Percentiles rank a stretch among this genome's conserved stretches.
Evolutionary conservation across 257 asterid species (phyloP).

Genomic region (Capsicum chinense): DNA sequence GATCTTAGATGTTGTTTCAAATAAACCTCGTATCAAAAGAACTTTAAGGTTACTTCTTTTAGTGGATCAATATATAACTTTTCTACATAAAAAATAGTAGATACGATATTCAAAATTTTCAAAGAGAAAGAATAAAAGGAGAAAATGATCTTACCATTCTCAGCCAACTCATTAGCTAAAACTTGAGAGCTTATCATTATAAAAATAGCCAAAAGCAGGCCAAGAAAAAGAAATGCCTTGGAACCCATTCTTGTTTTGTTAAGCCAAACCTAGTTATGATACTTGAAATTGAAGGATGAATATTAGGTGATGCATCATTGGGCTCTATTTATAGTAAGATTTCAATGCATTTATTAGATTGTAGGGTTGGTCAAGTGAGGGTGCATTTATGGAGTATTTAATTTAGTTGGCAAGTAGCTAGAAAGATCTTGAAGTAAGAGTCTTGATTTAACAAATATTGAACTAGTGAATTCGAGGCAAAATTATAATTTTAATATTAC

Average conservation of each 20-base stretch:
- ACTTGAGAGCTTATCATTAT: constrained; percentile 13
- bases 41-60: not conserved
- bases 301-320: not conserved
- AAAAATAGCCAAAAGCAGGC: not conserved
- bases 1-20: too few relatives aligned
- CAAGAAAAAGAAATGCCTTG: not conserved
- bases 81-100: not conserved
- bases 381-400: not conserved
- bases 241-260: not conserved
- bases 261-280: not conserved
- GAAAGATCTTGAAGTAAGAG: too few relatives aligned
- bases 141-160: not conserved
- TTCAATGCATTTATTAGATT: not conserved
- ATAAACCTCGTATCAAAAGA: too few relatives aligned
- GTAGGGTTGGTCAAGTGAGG: not conserved
- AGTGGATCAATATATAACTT: not conserved
- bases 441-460: too few relatives aligned
- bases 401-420: not conserved
- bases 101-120: not conserved
- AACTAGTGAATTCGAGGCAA: too few relatives aligned
- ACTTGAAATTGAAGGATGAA: not conserved
- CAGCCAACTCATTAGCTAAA: constrained; percentile 4
- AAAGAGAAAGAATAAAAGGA: not conserved
- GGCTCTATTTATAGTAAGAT: constrained; percentile 1
- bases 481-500: too few relatives aligned